A percentile compares a stretch with the other conserved stretches of the same genome.
These are phyloP conservation scores for Colletotrichum cuscutae DNA, from an alignment of 2,329 filamentous ascomycete genomes.

Conservation along the genomic window DNA sequence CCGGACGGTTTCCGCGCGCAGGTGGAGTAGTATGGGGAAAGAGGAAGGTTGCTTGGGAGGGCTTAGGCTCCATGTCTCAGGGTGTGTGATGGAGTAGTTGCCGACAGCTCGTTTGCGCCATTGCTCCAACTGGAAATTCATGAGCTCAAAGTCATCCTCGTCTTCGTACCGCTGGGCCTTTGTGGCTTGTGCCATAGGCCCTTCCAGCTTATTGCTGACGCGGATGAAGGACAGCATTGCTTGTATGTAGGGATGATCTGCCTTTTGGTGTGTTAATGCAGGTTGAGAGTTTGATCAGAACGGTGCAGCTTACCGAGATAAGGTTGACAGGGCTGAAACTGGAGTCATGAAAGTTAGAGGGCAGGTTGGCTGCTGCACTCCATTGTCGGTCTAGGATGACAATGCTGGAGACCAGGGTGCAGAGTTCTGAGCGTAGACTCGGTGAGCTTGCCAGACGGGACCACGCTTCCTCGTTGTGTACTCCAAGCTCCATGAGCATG, in stretches of 20 bases:
- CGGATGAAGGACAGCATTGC: slow-evolving; percentile 28
- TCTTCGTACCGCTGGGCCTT: slow-evolving; percentile 37
- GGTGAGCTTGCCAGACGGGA: background rate
- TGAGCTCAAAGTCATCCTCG: slow-evolving; percentile 41
- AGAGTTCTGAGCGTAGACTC: background rate
- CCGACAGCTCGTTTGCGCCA: slow-evolving; percentile 41
- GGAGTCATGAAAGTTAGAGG: background rate
- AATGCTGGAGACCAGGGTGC: background rate
- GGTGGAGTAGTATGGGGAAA: background rate
- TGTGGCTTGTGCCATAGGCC: slow-evolving; percentile 30
- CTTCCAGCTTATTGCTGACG: slow-evolving; percentile 38
- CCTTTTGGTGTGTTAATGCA: background rate
- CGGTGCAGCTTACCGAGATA: background rate
- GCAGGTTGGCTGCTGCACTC: background rate
- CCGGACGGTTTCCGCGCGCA: background rate
- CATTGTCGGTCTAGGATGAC: background rate
- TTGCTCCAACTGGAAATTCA: slow-evolving; percentile 41
- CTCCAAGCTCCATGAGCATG: background rate
- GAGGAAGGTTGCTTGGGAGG: background rate
- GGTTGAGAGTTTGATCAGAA: background rate
- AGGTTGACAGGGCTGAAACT: background rate
- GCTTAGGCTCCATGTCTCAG: background rate
- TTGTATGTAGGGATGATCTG: background rate
- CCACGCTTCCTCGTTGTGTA: background rate
- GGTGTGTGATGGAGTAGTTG: background rate